These are phyloP conservation scores for Capronia coronata DNA, from an alignment of 2,329 filamentous ascomycete species.

Conservation along the genomic window DNA sequence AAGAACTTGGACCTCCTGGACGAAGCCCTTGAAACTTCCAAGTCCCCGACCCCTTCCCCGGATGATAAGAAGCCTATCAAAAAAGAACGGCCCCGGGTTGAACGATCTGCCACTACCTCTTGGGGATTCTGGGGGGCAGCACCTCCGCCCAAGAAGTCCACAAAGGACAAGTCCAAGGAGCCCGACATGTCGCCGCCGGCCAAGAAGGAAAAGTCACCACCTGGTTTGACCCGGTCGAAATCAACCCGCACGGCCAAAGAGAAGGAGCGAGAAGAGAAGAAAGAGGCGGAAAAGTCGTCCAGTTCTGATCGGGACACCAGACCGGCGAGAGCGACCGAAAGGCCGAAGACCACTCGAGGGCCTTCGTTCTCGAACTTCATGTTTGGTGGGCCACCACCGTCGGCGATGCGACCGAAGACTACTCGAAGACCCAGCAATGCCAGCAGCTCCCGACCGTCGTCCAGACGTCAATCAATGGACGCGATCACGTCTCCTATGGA, in stretches of 20 bases:
- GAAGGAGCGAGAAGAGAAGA: slow-evolving; percentile 48
- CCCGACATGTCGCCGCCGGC: slow-evolving; percentile 28
- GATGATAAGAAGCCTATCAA: slow-evolving; percentile 55
- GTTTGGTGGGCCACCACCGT: slow-evolving; percentile 59
- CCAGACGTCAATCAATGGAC: slow-evolving; percentile 64
- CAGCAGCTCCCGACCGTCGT: slow-evolving; percentile 49
- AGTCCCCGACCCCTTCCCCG: slow-evolving; percentile 46
- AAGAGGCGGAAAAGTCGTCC: slow-evolving; percentile 52
- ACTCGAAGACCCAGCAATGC: slow-evolving; percentile 54
- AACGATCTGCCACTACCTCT: slow-evolving; percentile 59
- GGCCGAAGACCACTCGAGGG: slow-evolving; percentile 52
- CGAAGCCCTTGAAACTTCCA: slow-evolving; percentile 32
- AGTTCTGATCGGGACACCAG: slow-evolving; percentile 65
- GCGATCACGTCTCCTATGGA: slow-evolving; percentile 68
- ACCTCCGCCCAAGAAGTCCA: slow-evolving; percentile 41
- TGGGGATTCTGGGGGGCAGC: slow-evolving; percentile 71
- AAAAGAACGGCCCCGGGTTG: slow-evolving; percentile 72
- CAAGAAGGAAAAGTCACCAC: slow-evolving; percentile 38
- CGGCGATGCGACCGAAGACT: slow-evolving; percentile 56
- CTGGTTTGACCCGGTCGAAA: slow-evolving; percentile 50
- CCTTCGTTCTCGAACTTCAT: slow-evolving; percentile 55
- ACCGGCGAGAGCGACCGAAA: slow-evolving; percentile 40
- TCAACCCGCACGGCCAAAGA: slow-evolving; percentile 52
- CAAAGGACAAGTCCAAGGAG: slow-evolving; percentile 46
- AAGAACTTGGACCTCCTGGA: slow-evolving; percentile 28